Evolutionary conservation across 1,284 basidiomycete genomes (phyloP).

Genomic region (Ganoderma leucocontextum): DNA sequence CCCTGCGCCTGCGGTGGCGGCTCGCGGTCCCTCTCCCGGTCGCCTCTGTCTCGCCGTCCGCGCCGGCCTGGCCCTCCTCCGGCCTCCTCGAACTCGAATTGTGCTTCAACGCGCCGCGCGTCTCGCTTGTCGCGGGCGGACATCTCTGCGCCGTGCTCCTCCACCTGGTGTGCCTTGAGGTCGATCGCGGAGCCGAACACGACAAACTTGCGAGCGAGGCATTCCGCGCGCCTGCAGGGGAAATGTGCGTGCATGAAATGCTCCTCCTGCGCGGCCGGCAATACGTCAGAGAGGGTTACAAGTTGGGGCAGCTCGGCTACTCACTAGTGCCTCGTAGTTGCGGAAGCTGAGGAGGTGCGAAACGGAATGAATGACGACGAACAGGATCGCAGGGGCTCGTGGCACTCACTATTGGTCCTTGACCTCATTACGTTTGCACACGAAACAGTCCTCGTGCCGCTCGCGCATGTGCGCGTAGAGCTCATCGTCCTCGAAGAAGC

Average conservation of each 20-base stretch:
- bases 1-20: constrained; percentile 42
- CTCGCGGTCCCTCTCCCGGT: constrained; percentile 58
- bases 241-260: constrained; percentile 80
- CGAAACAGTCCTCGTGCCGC: constrained; percentile 95
- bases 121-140: constrained; percentile 80
- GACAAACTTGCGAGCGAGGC: constrained; percentile 91
- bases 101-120: constrained; percentile 80
- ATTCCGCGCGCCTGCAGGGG: constrained; percentile 80
- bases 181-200: constrained; percentile 92
- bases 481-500: constrained; percentile 93
- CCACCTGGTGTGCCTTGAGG: constrained; percentile 92
- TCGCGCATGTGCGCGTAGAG: constrained; percentile 95
- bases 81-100: constrained; percentile 79
- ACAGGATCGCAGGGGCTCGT: constrained; percentile 2
- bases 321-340: constrained; percentile 78
- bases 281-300: constrained; percentile 8
- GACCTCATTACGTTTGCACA: constrained; percentile 87
- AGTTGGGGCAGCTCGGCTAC: constrained; percentile 35
- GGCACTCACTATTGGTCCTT: constrained; percentile 85
- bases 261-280: constrained; percentile 55
- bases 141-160: constrained; percentile 87
- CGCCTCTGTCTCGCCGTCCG: constrained; percentile 46
- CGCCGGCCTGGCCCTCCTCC: constrained; percentile 47
- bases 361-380: not conserved
- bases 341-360: constrained; percentile 64